Percentiles rank a stretch among this genome's conserved stretches.
These are phyloP conservation scores for Inga leiocalycina DNA, from an alignment of 306 rosid species.

Conservation along the genomic window DNA sequence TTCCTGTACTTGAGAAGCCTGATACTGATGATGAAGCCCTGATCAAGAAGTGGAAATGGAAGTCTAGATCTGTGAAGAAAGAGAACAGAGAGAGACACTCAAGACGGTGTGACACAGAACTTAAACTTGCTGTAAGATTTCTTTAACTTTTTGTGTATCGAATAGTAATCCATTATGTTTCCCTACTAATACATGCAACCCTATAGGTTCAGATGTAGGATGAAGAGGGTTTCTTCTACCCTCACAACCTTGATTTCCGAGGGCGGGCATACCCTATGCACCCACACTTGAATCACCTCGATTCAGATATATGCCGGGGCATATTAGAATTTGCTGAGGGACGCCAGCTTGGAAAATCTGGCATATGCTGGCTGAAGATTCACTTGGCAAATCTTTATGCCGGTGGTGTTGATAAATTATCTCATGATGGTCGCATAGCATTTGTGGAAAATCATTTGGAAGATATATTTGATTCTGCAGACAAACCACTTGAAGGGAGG, in stretches of 20 bases:
- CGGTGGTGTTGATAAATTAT: too few relatives aligned
- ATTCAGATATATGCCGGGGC: slow-evolving; percentile 95
- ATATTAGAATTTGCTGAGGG: slow-evolving; percentile 90
- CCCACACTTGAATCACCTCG: slow-evolving; percentile 95
- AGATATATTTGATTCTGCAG: too few relatives aligned
- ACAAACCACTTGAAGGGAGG: too few relatives aligned
- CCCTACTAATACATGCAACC: slow-evolving; percentile 17
- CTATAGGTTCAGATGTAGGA: slow-evolving; percentile 80
- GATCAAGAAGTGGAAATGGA: slow-evolving; percentile 79
- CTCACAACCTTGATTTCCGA: slow-evolving; percentile 92
- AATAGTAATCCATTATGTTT: slow-evolving; percentile 20
- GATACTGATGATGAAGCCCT: slow-evolving; percentile 79
- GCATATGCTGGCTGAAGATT: too few relatives aligned
- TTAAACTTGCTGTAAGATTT: slow-evolving; percentile 82
- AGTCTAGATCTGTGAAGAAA: too few relatives aligned
- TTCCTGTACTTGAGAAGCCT: slow-evolving; percentile 78
- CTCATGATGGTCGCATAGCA: too few relatives aligned
- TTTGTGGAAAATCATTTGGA: too few relatives aligned
- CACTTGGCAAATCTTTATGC: too few relatives aligned
- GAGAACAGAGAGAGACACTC: slow-evolving; percentile 93
- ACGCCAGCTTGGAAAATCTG: slow-evolving; percentile 84
- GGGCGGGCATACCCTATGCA: slow-evolving; percentile 99
- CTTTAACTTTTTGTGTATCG: slow-evolving; percentile 31
- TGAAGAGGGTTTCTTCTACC: slow-evolving; percentile 87
- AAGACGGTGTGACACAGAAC: slow-evolving; percentile 89